Evolutionary conservation across 139 green algal species (phyloP), one percentile per base, ranked within the genome.

Genomic region (Coccomyxa sp.): DNA sequence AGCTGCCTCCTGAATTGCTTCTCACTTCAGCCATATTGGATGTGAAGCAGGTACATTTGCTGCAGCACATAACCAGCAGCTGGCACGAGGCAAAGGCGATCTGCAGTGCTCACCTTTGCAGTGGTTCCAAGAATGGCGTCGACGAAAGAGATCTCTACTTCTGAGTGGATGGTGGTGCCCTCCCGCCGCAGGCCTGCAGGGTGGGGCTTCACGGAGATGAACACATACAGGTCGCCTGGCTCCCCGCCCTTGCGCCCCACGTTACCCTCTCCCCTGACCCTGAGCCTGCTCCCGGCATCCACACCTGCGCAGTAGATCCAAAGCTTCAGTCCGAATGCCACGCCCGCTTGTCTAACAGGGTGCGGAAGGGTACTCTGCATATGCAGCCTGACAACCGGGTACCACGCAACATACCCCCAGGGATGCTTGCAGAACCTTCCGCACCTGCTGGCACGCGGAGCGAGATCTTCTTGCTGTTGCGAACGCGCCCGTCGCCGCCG

Each of bases 41-140:
- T 64, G 2, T 7, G 27, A 64, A 10, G 2, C 27, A 1, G 5
- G 27, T 64, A 22, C 50, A 64, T 7, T 64, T 7, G 50, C 50
- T 22, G 50, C 3, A 72, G 2, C 2, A 72, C 58, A 31, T 36
- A n/a, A n/a, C 31, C 1, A 72, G 29, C 29, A 72, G 27, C 10
- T 36, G 34, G 34, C 64, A 36, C 29, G 14, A 8, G n/a, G 18
- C 2, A 22, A 3, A 6, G 22, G 50, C 50, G 18, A 4, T 64
- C 50, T 38, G 12, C 10, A 50, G 77, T 74, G 41, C 83, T 50
- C 36, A 97, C 93, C 82, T 95, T 88, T 8, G 88, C 85, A 6
- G 89, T 93, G 16, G 92, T 94, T 31, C 96, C 96, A 37, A 99
- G 87, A 80, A 99, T 99, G 37, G 96, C 96, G 50, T 98, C 94